These are phyloP conservation scores for Termitomyces sp. DNA, from an alignment of 1,284 basidiomycete species.

Conservation along the genomic window DNA sequence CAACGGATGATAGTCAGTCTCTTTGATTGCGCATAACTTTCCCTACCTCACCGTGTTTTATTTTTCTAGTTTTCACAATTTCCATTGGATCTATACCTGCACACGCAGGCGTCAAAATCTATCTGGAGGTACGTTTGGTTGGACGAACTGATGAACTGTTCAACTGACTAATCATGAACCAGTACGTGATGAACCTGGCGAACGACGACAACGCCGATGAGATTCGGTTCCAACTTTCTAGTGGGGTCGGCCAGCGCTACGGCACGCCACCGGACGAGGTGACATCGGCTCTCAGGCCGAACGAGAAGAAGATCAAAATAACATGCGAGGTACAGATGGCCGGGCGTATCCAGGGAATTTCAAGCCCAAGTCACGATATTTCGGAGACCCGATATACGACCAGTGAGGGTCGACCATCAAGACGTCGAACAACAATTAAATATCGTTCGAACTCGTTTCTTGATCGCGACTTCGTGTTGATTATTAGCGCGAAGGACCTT, in stretches of 20 bases:
- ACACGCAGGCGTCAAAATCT: slow-evolving; percentile 33
- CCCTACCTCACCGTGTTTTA: background rate
- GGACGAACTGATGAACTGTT: background rate
- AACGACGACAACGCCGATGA: slow-evolving; percentile 43
- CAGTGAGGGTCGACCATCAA: slow-evolving; percentile 29
- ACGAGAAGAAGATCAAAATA: slow-evolving; percentile 40
- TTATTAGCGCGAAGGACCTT: slow-evolving; percentile 39
- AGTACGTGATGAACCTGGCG: slow-evolving; percentile 38
- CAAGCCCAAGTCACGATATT: slow-evolving; percentile 40
- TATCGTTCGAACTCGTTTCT: slow-evolving; percentile 38
- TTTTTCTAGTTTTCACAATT: slow-evolving; percentile 48
- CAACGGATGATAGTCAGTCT: slow-evolving; percentile 47
- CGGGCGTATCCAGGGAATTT: slow-evolving; percentile 33
- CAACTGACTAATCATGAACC: background rate
- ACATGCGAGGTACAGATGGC: slow-evolving; percentile 43
- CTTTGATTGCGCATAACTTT: background rate
- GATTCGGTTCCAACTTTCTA: slow-evolving; percentile 48
- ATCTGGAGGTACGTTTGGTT: slow-evolving; percentile 38
- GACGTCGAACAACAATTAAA: slow-evolving; percentile 35
- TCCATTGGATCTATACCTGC: slow-evolving; percentile 50
- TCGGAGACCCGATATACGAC: slow-evolving; percentile 29
- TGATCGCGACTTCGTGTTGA: slow-evolving; percentile 41
- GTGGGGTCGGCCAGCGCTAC: slow-evolving; percentile 46
- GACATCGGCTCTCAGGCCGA: slow-evolving; percentile 26
- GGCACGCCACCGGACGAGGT: slow-evolving; percentile 38